Base-by-base conservation (phyloP, 1,139 yeast species). In the Hansenula lynferdii region DNA sequence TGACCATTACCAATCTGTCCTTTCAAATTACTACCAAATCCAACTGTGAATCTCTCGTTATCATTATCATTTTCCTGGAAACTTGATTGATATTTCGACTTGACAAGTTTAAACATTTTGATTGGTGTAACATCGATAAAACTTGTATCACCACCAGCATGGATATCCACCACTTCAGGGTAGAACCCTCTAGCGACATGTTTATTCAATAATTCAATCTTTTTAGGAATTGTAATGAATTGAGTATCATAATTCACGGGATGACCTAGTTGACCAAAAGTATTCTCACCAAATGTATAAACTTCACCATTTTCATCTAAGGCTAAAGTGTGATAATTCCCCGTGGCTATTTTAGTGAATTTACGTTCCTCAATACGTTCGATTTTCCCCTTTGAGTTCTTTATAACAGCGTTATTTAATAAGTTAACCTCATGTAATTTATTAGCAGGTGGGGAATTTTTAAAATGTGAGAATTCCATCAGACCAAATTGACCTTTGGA, bases 1-100 rank as follows among this genome's bases (percentile, higher is more conserved):
- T 80, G 67, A 19, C 86, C 89, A 36, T 77, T 74, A 15, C 97
- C 98, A 42, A 89, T 67, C 61, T 87, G 95, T n/a, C 97, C 98
- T 50, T 75, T 73, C 37, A 84, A 61, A 5, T 97, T 96, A 51
- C 80, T 79, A 19, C 98, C 98, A 64, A 89, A 81, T 7, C 87
- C 70, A 49, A 81, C 65, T 38, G 75, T 61, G 10, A 66, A 44
- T 12, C 53, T 30, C 14, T 56, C 53, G 40, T 4, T 47, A 2
- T 47, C 56, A 15, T 50, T 48, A 18, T 59, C 50, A 22, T 43
- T 45, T 2, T 45, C 47, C 29, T 47, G 48, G 24, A 34, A 4
- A n/a, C n/a, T n/a, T n/a, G n/a, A n/a, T 12, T 16, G 15, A 24
- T 18, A 12, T 45, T 26, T 35, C n/a, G n/a, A n/a, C n/a, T n/a